A percentile compares a stretch with the other conserved stretches of the same genome.
Conservation (phyloP, 306 rosid genomes). For the Sesbania bispinosa region DNA sequence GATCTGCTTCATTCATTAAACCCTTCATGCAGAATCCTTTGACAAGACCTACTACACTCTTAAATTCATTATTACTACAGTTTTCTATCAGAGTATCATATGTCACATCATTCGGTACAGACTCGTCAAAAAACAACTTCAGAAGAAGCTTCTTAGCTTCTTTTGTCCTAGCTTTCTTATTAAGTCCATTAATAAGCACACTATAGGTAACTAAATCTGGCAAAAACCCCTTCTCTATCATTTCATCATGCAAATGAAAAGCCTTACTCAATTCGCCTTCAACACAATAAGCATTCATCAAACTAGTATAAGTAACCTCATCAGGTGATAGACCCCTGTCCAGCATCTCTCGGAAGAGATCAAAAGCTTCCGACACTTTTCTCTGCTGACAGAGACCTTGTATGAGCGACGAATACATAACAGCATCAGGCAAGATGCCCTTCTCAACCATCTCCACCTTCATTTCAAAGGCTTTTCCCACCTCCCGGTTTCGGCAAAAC, state of each 20-base stretch:
- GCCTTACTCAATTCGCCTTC: constrained; percentile 78
- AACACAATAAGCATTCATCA: constrained; percentile 73
- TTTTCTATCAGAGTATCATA: constrained; percentile 72
- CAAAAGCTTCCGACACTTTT: constrained; percentile 60
- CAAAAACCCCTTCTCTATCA: constrained; percentile 67
- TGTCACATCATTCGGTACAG: constrained; percentile 63
- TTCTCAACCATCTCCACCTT: constrained; percentile 70
- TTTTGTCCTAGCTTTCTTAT: constrained; percentile 73
- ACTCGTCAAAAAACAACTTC: constrained; percentile 71
- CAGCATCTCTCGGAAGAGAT: constrained; percentile 72
- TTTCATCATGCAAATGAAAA: constrained; percentile 68
- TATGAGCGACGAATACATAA: constrained; percentile 75
- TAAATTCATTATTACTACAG: constrained; percentile 59
- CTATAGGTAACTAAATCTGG: constrained; percentile 87
- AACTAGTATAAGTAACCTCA: constrained; percentile 71
- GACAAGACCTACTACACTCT: constrained; percentile 67
- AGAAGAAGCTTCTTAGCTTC: constrained; percentile 91
- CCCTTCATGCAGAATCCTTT: constrained; percentile 95
- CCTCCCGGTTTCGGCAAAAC: constrained; percentile 59
- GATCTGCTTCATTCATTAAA: constrained; percentile 81
- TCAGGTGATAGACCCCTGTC: constrained; percentile 50
- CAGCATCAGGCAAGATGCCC: constrained; percentile 60
- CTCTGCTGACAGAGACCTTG: constrained; percentile 75
- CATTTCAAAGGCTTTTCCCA: constrained; percentile 63
- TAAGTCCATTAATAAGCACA: constrained; percentile 88